Conservation (phyloP, 768 basidiomycete species). For the Filobasidium floriforme region DNA sequence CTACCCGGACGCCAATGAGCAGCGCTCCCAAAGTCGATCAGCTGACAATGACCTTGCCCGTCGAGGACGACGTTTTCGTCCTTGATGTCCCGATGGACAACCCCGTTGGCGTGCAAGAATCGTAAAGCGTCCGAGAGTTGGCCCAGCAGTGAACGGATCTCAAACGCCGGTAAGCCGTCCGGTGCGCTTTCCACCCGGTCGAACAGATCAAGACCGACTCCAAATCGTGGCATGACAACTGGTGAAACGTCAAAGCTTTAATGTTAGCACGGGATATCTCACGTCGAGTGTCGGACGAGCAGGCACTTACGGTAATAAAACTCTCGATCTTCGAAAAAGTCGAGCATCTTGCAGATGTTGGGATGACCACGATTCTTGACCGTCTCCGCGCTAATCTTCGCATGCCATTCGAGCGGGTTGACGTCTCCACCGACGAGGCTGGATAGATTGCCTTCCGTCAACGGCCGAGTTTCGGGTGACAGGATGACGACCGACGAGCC, state of each 20-base stretch:
- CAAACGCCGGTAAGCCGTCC: constrained; percentile 66
- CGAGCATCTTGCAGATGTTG: constrained; percentile 85
- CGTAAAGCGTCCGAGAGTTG: constrained; percentile 84
- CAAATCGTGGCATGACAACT: constrained; percentile 63
- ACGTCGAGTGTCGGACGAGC: background rate
- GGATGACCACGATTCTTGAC: constrained; percentile 63
- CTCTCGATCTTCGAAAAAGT: constrained; percentile 94
- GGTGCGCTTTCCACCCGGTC: constrained; percentile 88
- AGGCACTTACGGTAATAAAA: constrained; percentile 67
- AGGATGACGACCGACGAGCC: background rate
- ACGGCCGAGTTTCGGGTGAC: background rate
- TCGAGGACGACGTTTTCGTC: constrained; percentile 69
- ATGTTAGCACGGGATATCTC: background rate
- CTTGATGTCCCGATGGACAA: constrained; percentile 97
- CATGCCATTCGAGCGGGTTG: constrained; percentile 32
- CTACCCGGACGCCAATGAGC: constrained; percentile 48
- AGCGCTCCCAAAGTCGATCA: constrained; percentile 91
- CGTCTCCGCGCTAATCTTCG: constrained; percentile 11
- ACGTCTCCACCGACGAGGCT: constrained; percentile 49
- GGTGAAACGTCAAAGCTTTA: background rate
- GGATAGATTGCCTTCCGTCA: constrained; percentile 42
- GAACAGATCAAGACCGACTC: constrained; percentile 72
- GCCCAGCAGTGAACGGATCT: constrained; percentile 75
- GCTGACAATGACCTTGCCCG: constrained; percentile 68
- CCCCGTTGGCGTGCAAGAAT: constrained; percentile 84